Percentiles rank a stretch among this genome's conserved stretches.
These are phyloP conservation scores for Alternaria brassicae DNA, from an alignment of 2,329 filamentous ascomycete species.

Conservation along the genomic window DNA sequence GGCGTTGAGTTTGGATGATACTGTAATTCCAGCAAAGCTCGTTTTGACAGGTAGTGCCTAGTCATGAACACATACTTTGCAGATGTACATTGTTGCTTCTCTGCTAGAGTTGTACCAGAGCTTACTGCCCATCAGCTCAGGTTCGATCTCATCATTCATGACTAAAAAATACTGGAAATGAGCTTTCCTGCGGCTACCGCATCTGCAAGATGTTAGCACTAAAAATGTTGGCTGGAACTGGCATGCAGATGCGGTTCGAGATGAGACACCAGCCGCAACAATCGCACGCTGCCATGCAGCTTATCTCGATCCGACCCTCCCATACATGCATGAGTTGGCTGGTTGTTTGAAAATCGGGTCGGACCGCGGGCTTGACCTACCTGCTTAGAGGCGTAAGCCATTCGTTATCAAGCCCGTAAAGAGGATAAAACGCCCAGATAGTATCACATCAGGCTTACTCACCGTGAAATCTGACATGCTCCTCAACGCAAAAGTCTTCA, in stretches of 20 bases:
- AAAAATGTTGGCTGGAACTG: neutral
- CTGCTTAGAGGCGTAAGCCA: neutral
- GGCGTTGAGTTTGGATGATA: neutral
- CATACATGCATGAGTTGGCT: neutral
- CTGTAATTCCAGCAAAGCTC: too few relatives aligned
- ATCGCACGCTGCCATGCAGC: neutral
- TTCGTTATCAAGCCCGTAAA: neutral
- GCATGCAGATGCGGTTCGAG: neutral
- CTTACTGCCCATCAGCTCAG: neutral
- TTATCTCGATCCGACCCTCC: neutral
- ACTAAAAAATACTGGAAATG: neutral
- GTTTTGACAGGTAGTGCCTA: too few relatives aligned
- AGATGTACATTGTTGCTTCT: neutral
- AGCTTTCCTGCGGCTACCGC: neutral
- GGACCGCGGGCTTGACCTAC: too few relatives aligned
- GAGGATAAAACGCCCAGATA: neutral
- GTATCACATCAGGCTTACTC: neutral
- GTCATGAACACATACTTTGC: too few relatives aligned
- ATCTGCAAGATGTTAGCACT: neutral
- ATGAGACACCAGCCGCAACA: neutral
- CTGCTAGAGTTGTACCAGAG: neutral
- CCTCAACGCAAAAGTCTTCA: too few relatives aligned
- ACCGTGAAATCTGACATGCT: neutral
- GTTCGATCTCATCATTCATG: rapidly evolving
- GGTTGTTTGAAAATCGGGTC: neutral